Evolutionary conservation across 192 early-diverging fungal species (phyloP).

Genomic region (Kickxella alabastrina): DNA sequence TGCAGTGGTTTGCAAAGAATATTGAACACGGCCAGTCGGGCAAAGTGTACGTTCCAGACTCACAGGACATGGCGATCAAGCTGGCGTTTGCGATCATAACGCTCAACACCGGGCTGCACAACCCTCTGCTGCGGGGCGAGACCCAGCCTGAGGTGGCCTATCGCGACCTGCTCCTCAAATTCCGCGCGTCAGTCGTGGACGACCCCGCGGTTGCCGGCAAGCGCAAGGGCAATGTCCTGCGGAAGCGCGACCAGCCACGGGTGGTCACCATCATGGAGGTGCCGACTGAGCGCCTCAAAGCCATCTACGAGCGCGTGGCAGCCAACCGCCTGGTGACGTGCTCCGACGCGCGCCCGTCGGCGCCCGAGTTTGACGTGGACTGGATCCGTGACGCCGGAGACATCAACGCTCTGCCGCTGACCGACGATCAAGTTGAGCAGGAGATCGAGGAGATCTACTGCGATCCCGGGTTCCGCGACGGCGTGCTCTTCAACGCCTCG

Average conservation of each 20-base stretch:
- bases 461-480: constrained; percentile 52
- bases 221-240: constrained; percentile 54
- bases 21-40: constrained; percentile 15
- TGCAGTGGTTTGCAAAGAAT: constrained; percentile 49
- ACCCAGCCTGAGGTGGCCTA: constrained; percentile 38
- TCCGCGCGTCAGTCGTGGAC: constrained; percentile 51
- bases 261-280: constrained; percentile 53
- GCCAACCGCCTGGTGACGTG: constrained; percentile 43
- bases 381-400: constrained; percentile 47
- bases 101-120: constrained; percentile 52
- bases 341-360: constrained; percentile 40
- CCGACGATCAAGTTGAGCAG: constrained; percentile 37
- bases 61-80: constrained; percentile 48
- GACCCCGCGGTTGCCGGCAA: constrained; percentile 40
- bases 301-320: constrained; percentile 42
- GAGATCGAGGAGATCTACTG: constrained; percentile 51
- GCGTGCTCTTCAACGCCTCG: constrained; percentile 48
- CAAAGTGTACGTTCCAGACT: constrained; percentile 43
- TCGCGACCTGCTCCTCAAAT: constrained; percentile 41
- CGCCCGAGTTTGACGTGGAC: constrained; percentile 47
- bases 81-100: constrained; percentile 50
- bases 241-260: constrained; percentile 54
- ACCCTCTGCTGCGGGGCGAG: constrained; percentile 42
- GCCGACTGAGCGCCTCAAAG: constrained; percentile 27
- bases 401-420: constrained; percentile 17